Conservation (phyloP, 2,329 filamentous ascomycete species). For the Xylaria polymorpha region DNA sequence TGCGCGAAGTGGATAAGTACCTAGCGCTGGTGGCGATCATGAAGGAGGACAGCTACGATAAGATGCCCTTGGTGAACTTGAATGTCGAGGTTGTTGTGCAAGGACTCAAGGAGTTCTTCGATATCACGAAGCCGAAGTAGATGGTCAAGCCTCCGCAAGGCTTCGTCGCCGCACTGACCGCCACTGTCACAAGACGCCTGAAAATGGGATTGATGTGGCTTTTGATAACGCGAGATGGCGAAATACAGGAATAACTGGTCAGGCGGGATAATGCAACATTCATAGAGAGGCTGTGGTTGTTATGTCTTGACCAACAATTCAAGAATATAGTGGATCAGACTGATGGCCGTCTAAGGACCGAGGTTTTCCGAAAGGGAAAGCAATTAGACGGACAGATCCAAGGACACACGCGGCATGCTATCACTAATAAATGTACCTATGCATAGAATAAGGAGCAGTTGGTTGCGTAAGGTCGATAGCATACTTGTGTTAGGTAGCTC, state of each 20-base stretch:
- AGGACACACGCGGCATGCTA: background rate
- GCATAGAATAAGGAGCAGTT: background rate
- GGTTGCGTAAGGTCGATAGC: background rate
- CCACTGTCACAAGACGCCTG: background rate
- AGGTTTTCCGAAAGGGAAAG: background rate
- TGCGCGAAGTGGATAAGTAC: constrained; percentile 78
- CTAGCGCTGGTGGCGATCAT: constrained; percentile 86
- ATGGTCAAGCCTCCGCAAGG: background rate
- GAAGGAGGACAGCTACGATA: constrained; percentile 85
- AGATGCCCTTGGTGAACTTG: constrained; percentile 87
- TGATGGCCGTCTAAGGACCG: too few species aligned
- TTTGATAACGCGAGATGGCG: background rate
- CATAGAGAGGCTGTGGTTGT: background rate
- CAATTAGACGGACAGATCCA: background rate
- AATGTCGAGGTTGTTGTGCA: constrained; percentile 86
- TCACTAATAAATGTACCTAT: background rate
- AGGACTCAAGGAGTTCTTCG: constrained; percentile 82
- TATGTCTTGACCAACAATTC: background rate
- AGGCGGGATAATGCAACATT: background rate
- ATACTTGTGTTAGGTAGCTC: background rate
- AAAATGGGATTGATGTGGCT: background rate
- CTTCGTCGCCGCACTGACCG: background rate
- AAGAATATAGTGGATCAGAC: background rate
- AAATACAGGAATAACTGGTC: background rate
- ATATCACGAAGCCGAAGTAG: constrained; percentile 70